Evolutionary conservation across 345 rosid species (phyloP), one percentile per base, ranked within the genome.

Genomic region (Barbarea vulgaris): DNA sequence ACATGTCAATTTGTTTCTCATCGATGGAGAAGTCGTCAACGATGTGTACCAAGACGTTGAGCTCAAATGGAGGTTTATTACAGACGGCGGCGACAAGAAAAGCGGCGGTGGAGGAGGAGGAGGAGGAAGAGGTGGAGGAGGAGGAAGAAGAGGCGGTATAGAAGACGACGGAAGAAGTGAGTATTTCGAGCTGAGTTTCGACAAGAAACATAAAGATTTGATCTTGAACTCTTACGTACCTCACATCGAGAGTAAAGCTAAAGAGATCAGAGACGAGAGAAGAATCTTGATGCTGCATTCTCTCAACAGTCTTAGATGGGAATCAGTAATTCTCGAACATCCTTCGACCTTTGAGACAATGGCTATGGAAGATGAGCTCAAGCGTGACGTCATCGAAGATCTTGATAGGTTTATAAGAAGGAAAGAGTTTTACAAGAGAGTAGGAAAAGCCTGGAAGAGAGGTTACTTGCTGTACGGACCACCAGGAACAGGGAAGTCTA

Each of bases 401-500:
- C 77, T 89, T 4, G 69, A 86, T 51, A 70, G 87, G 83, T 89
- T 89, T 41, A 69, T 83, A 1, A 80, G 62, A 55, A 82, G 90
- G 78, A 89, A 85, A 59, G 88, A 85, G 13, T 87, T 79, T 14
- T 89, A 87, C 56, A 88, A 82, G 50, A 85, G 75, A 64, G 88
- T 87, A 0, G 93, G 93, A 5, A 83, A 81, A 59, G 87, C 93
- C 3, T 89, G 96, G 93, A 89, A 89, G 39, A 76, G 93, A 0
- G 89, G 96, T n/a, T 89, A 89, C 78, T 73, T 89, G 72, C 57
- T 89, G 41, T 87, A 87, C 52, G 92, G 96, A n/a, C 96, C 92
- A 39, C 96, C 96, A 0, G 96, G 92, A 0, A 87, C 96, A 0
- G 96, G 96, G 3, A 86, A 89, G 80, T 87, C 96, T 7, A 89